Percentiles rank a stretch among this genome's conserved stretches.
Conservation (phyloP, 176 grass and related monocot genomes). For the Cymbopogon citratus region DNA sequence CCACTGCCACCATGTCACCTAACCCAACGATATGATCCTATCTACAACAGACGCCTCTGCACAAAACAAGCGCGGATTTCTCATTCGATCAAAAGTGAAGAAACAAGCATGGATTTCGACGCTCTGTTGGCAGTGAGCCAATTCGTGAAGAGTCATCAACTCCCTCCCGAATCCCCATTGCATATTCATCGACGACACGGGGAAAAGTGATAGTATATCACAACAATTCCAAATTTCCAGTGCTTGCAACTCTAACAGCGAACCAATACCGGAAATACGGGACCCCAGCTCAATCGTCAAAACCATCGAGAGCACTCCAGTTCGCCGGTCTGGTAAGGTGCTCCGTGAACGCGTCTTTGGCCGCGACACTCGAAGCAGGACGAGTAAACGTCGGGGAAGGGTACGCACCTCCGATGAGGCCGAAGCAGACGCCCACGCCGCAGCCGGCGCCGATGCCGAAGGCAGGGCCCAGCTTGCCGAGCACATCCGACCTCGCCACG, state of each 20-base stretch:
- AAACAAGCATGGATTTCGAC: background rate
- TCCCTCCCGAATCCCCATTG: background rate
- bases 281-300: background rate
- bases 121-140: background rate
- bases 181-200: background rate
- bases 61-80: background rate
- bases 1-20: background rate
- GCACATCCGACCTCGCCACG: constrained; percentile 42
- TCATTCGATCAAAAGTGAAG: background rate
- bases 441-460: constrained; percentile 80
- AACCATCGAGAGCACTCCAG: background rate
- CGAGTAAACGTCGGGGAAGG: background rate
- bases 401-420: constrained; percentile 71
- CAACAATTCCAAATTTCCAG: background rate
- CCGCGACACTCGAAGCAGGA: background rate
- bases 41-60: background rate
- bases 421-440: constrained; percentile 69
- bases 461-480: constrained; percentile 73
- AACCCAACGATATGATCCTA: background rate
- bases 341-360: background rate
- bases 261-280: background rate
- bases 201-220: background rate
- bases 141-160: too few relatives aligned
- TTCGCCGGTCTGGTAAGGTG: background rate
- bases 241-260: background rate